phyloP scores from a whole-genome alignment of 768 basidiomycete species.

The Mycena alexandri region DNA sequence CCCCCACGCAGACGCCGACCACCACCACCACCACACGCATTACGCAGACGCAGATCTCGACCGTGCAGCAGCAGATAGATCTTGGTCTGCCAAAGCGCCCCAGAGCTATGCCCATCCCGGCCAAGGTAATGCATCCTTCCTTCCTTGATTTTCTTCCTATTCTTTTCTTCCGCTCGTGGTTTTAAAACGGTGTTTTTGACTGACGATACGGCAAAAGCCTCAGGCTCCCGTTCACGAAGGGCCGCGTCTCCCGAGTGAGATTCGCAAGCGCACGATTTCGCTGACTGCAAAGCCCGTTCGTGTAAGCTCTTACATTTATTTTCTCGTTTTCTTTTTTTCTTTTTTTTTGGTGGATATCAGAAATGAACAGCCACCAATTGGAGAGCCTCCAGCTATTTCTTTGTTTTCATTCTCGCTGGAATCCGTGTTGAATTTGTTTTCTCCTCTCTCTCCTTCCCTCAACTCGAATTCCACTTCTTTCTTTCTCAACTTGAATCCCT shows the following conservation, averaged over 20 bases:
- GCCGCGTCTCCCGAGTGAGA: constrained; percentile 6
- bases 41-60: constrained; percentile 1
- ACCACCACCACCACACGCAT: not conserved
- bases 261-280: constrained; percentile 10
- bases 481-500: not conserved
- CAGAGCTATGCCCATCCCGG: not conserved
- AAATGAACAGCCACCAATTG: no score
- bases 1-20: not conserved
- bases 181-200: not conserved
- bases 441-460: no score
- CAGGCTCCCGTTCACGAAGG: not conserved
- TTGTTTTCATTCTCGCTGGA: no score
- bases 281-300: not conserved
- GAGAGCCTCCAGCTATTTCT: no score
- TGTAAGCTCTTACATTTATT: not conserved
- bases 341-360: no score
- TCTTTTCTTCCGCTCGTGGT: not conserved
- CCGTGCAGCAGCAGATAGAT: not conserved
- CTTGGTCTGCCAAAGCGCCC: no score
- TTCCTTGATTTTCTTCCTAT: not conserved
- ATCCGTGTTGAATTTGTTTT: no score
- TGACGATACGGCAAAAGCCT: not conserved
- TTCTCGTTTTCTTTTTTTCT: no score
- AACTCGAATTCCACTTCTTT: not conserved
- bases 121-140: not conserved